Evolutionary conservation across 108 stramenopile genomes (phyloP).

Genomic region (Cyclotella cryptica): DNA sequence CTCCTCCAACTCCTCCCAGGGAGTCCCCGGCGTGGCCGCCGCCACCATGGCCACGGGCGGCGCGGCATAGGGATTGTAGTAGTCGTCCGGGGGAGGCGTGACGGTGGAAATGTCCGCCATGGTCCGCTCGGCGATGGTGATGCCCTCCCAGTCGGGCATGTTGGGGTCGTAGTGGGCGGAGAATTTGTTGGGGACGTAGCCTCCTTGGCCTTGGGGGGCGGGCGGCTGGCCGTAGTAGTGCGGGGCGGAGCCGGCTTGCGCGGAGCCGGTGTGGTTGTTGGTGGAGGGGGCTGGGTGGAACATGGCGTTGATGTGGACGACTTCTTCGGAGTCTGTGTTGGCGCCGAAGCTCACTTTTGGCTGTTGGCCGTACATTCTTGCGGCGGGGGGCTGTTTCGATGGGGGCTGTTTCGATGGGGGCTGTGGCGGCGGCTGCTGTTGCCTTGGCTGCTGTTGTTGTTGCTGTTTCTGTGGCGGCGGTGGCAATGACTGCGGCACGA

Average conservation of each 20-base stretch:
- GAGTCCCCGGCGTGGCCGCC: neutral
- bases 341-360: neutral
- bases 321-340: neutral
- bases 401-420: neutral
- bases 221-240: neutral
- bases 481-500: neutral
- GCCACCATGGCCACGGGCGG: constrained; percentile 17
- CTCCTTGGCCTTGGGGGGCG: neutral
- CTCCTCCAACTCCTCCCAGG: constrained; percentile 21
- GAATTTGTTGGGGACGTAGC: constrained; percentile 15
- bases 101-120: constrained; percentile 17
- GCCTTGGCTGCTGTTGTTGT: neutral
- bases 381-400: neutral
- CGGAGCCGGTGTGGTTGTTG: constrained; percentile 13
- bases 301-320: constrained; percentile 15
- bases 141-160: constrained; percentile 23
- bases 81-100: constrained; percentile 15
- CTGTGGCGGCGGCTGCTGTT: neutral
- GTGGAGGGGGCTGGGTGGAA: neutral
- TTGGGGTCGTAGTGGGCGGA: constrained; percentile 12
- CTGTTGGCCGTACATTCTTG: neutral
- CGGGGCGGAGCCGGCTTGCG: neutral
- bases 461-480: neutral
- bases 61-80: constrained; percentile 5
- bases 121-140: constrained; percentile 16